Conservation (phyloP, 1,284 basidiomycete genomes). For the Ganoderma lingzhi region DNA sequence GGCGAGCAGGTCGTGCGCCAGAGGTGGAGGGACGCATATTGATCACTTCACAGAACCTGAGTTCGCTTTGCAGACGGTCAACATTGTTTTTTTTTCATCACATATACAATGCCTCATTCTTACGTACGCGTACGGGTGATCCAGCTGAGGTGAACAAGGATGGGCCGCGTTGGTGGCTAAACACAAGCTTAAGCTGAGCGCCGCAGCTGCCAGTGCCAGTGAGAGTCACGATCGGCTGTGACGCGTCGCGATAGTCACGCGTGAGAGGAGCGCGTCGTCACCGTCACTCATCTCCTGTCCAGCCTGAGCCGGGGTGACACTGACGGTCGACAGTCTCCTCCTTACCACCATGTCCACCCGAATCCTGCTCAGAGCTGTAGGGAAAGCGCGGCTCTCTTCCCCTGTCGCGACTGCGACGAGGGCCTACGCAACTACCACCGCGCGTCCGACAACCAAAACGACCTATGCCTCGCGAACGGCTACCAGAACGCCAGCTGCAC, state of each 20-base stretch:
- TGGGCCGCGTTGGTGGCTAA: constrained; percentile 14
- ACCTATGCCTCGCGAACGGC: background rate
- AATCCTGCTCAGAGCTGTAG: constrained; percentile 17
- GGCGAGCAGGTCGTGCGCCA: background rate
- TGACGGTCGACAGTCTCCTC: background rate
- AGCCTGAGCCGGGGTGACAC: too few relatives aligned
- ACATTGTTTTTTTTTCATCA: background rate
- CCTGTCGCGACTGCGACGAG: constrained; percentile 21
- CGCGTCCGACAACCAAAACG: constrained; percentile 1
- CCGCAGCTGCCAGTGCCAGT: background rate
- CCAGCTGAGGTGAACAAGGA: background rate
- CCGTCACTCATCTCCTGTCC: background rate
- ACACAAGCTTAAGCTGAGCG: background rate
- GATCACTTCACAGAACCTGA: background rate
- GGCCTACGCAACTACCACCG: constrained; percentile 27
- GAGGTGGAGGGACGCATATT: constrained; percentile 22
- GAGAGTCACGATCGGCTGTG: constrained; percentile 12
- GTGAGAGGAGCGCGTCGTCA: constrained; percentile 19
- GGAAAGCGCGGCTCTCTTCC: constrained; percentile 9
- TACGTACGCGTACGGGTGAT: background rate
- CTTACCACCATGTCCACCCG: constrained; percentile 24
- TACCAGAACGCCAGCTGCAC: background rate
- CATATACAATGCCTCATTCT: background rate
- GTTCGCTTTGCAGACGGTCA: background rate
- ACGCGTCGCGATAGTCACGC: constrained; percentile 30